phyloP scores from a whole-genome alignment of 2,329 filamentous ascomycete species.

The Venturia asperata region DNA sequence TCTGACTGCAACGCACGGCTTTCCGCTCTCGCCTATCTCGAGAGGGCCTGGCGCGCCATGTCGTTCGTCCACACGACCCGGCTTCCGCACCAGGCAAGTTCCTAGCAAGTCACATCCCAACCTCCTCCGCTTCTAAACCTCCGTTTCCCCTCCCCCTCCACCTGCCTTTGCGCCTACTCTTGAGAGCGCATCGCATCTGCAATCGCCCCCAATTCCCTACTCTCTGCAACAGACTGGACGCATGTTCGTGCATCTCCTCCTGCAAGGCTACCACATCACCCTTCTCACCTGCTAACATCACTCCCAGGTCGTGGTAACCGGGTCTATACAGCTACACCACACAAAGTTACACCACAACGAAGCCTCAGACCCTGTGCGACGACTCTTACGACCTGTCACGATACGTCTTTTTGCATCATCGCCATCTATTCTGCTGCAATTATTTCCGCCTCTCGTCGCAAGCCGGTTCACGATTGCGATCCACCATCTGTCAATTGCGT shows the following conservation, averaged over 20 bases:
- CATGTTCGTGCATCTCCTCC: conserved; percentile 24
- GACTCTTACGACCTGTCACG: conserved; percentile 20
- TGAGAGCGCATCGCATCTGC: conserved; percentile 21
- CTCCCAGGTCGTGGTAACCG: conserved; percentile 11
- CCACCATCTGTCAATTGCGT: conserved; percentile 6
- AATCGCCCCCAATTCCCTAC: conserved; percentile 33
- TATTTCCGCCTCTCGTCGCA: background rate
- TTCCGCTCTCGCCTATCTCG: conserved; percentile 35
- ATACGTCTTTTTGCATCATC: conserved; percentile 11
- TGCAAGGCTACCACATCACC: conserved; percentile 21
- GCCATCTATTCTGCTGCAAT: conserved; percentile 2
- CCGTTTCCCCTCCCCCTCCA: conserved; percentile 15
- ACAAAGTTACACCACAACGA: conserved; percentile 4
- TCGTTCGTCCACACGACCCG: conserved; percentile 10
- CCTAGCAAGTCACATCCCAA: conserved; percentile 36
- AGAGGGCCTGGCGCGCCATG: conserved; percentile 27
- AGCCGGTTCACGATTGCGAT: background rate
- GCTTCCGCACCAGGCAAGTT: conserved; percentile 16
- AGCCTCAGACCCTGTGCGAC: conserved; percentile 15
- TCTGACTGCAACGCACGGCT: conserved; percentile 15
- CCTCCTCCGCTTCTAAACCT: conserved; percentile 31
- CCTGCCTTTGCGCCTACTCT: conserved; percentile 15
- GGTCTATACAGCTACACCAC: conserved; percentile 10
- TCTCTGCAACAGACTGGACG: conserved; percentile 26
- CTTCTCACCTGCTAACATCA: background rate